Evolutionary conservation across 2,329 filamentous ascomycete genomes (phyloP), one percentile per base, ranked within the genome.

Genomic region (Arachnomyces sp.): DNA sequence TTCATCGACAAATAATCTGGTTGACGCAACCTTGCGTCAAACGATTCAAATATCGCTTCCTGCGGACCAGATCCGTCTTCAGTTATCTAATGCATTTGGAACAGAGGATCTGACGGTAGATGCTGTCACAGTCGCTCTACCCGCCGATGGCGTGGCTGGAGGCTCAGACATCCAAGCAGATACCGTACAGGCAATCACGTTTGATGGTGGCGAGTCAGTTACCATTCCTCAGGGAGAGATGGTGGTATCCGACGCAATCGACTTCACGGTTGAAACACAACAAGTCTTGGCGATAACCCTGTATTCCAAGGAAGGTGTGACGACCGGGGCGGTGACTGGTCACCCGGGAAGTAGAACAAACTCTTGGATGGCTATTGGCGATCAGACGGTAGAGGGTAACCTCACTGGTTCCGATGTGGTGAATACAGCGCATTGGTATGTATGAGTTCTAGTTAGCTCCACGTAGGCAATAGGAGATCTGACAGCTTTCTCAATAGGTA

Each of bases 31-130:
- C 0, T 69, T 84, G 46, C 77, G 80, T 2, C 80, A 84, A 57
- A 84, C 80, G 0, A 55, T 83, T 11, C 74, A 78, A 47, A 63
- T 80, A 48, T 76, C 77, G 6, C 67, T 80, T 3, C 71, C 68
- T 1, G 71, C 74, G 3, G 61, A 70, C 2, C 68, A 75, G 15
- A 69, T 84, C 45, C 75, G 80, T 7, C 60, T 84, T 28, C 74
- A 76, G 34, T 67, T 84, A 37, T 81, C 78, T 32, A 84, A 85
- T 53, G 74, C 72, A 0, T 84, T 84, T 48, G 79, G 81, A 2
- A 56, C 67, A 2, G 76, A 70, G 28, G 71, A 77, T 46, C 64
- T 84, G 2, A 69, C 74, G 33, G 74, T 84, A 48, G 78, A 74
- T 0, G 69, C 71, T 2, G 75, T 74, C 1, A 75, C 76, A 0